A percentile compares a stretch with the other conserved stretches of the same genome.
These are phyloP conservation scores for Puccinellia tenuiflora DNA, from an alignment of 176 grass and related monocot genomes.

Conservation along the genomic window DNA sequence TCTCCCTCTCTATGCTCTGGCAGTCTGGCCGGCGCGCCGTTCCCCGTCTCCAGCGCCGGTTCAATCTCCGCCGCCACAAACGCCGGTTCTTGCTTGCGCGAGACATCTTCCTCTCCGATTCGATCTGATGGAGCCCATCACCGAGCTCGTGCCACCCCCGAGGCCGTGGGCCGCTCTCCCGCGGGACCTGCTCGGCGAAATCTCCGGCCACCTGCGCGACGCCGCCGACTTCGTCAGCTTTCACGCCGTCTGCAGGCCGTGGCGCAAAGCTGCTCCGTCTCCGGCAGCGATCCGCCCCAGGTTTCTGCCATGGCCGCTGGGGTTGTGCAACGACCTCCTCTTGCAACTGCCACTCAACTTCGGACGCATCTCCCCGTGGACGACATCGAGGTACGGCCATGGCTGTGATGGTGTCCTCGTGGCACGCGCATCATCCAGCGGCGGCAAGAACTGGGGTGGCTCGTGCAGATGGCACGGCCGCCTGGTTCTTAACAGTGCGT, in stretches of 20 bases:
- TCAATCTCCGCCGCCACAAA: too few species aligned
- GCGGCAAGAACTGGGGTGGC: not conserved
- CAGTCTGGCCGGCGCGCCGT: too few species aligned
- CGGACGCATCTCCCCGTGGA: not conserved
- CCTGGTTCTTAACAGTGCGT: not conserved
- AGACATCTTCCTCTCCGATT: not conserved
- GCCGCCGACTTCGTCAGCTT: not conserved
- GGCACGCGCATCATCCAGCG: not conserved
- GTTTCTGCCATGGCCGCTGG: not conserved
- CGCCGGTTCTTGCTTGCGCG: not conserved
- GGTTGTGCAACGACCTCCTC: not conserved
- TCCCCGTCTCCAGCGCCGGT: too few species aligned
- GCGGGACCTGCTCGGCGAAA: not conserved
- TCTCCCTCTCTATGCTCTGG: too few species aligned
- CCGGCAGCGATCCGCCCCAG: not conserved
- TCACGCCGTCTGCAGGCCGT: not conserved
- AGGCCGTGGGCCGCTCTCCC: not conserved
- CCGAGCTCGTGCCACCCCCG: not conserved
- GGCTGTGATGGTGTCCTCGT: not conserved
- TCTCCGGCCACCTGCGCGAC: not conserved
- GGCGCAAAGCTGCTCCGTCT: not conserved
- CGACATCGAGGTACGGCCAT: not conserved
- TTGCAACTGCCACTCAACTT: not conserved
- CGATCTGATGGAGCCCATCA: not conserved
- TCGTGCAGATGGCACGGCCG: not conserved